Evolutionary conservation across 176 grass and related monocot species (phyloP), one percentile per base, ranked within the genome.

Genomic region (Aegilops bicornis): DNA sequence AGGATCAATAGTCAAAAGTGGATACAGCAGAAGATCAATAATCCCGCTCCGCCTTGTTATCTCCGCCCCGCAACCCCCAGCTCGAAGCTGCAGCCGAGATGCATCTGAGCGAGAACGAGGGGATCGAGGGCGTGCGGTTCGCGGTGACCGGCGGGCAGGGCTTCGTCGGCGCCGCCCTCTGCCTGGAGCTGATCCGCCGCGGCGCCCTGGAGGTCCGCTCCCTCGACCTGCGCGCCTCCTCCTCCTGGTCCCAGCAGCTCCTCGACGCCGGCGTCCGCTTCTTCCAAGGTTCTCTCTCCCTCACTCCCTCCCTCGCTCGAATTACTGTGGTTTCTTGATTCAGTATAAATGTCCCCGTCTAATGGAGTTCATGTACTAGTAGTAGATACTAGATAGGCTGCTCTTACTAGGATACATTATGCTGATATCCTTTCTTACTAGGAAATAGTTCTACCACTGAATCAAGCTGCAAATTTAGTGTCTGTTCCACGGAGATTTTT

Each of bases 41-140:
- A 23, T 40, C 25, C 7, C 22, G 30, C 48, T 22, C 64, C 58
- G 13, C 67, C 31, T 69, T 40, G 73, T 74, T 78, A 60, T 42
- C 59, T 79, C 84, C 84, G 80, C 45, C 80, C 32, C 24, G 10
- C 1, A 32, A 25, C 8, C 72, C 72, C 5, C 27, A 70, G 3
- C 39, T 17, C 13, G 8, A 30, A 58, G 7, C 19, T 58, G 19
- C 54, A 58, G 48, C 8, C 4, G 29, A 24, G 73, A 94, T 98
- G 96, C 93, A 95, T 92, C 91, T 92, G 77, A 95, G 93, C 76
- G 88, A 59, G 90, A 89, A 94, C 76, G 91, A 91, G 88, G 96
- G 91, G 69, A 89, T 96, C 80, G 91, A 92, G 85, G 93, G 91
- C 64, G 37, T 74, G 48, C 88, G 86, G 88, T 98, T 88, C 86